Evolutionary conservation across 441 rosid species (phyloP).

Genomic region (Euphorbia schlechtendalii): DNA sequence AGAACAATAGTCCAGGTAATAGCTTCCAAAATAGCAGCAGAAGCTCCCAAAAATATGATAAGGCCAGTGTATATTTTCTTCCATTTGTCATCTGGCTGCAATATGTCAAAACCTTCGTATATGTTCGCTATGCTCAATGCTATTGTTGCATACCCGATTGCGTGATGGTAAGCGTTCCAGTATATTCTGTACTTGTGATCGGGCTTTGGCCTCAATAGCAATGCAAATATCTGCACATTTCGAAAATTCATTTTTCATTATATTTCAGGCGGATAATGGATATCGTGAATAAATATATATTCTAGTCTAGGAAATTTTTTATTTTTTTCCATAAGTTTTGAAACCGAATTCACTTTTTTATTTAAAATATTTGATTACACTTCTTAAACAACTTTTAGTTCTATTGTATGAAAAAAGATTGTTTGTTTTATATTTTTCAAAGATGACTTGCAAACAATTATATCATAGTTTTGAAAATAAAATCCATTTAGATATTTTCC

Average conservation of each 20-base stretch:
- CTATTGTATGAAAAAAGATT: too few species aligned
- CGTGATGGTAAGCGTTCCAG: constrained; percentile 58
- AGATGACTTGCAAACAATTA: too few species aligned
- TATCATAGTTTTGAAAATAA: too few species aligned
- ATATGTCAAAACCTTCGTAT: constrained; percentile 42
- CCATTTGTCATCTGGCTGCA: constrained; percentile 39
- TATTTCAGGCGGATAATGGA: too few species aligned
- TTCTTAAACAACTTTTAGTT: too few species aligned
- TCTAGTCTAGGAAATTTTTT: too few species aligned
- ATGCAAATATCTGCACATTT: constrained; percentile 31
- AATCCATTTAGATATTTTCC: too few species aligned
- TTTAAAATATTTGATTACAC: too few species aligned
- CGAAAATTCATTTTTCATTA: not conserved
- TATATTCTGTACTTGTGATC: constrained; percentile 48
- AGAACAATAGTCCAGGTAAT: constrained; percentile 35
- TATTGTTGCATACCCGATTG: constrained; percentile 39
- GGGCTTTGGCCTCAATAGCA: constrained; percentile 48
- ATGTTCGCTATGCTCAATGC: constrained; percentile 35
- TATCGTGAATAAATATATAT: too few species aligned
- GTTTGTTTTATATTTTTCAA: too few species aligned
- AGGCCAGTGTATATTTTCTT: constrained; percentile 32
- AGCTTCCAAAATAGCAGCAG: constrained; percentile 29
- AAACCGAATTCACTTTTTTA: too few species aligned
- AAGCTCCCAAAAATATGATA: constrained; percentile 27
- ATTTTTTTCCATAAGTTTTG: too few species aligned